Conservation (phyloP, 371 early-diverging fungal species). For the Apophysomyces elegans region DNA sequence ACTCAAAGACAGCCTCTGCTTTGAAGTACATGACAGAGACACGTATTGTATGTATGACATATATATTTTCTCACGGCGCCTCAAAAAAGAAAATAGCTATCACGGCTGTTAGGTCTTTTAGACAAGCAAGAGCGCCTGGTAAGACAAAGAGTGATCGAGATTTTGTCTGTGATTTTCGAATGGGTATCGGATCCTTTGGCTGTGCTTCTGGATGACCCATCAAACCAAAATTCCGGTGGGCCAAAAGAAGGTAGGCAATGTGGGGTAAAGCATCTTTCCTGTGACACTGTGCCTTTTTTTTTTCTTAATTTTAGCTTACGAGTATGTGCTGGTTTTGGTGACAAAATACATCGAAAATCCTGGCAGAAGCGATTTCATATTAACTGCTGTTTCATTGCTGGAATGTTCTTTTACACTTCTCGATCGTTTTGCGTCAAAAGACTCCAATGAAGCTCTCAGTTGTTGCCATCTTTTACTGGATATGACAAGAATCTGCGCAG, state of each 20-base stretch:
- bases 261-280: neutral
- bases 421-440: slow-evolving; percentile 7
- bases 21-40: slow-evolving; percentile 28
- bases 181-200: slow-evolving; percentile 32
- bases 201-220: slow-evolving; percentile 8
- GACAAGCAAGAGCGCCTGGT: slow-evolving; percentile 25
- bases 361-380: neutral
- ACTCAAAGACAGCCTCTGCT: slow-evolving; percentile 12
- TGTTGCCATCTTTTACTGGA: neutral
- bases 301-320: slow-evolving; percentile 12
- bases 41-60: slow-evolving; percentile 24
- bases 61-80: neutral
- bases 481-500: neutral
- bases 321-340: slow-evolving; percentile 8
- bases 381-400: slow-evolving; percentile 16
- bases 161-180: slow-evolving; percentile 30
- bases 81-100: slow-evolving; percentile 17
- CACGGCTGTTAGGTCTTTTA: slow-evolving; percentile 20
- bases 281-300: neutral
- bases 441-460: slow-evolving; percentile 4
- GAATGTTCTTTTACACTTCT: slow-evolving; percentile 15
- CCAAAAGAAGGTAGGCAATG: neutral
- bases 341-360: slow-evolving; percentile 4
- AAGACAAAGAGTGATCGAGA: slow-evolving; percentile 34
- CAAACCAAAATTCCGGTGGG: neutral